Percentiles rank a stretch among this genome's conserved stretches.
These are phyloP conservation scores for Pyrus communis DNA, from an alignment of 306 rosid species.

Conservation along the genomic window DNA sequence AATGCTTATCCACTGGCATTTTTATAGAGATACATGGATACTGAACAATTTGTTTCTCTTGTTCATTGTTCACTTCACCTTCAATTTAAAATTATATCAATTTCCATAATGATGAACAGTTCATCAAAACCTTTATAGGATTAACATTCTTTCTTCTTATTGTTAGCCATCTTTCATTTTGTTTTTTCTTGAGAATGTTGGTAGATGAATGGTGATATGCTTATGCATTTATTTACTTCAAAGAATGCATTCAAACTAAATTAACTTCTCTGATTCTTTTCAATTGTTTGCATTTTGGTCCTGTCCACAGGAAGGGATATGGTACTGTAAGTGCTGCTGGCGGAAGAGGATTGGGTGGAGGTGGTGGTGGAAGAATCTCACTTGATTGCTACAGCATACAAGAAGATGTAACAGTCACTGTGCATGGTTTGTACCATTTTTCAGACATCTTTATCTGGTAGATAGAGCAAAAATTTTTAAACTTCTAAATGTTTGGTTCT, in stretches of 20 bases:
- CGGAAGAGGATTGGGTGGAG: conserved; percentile 97
- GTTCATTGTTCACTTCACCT: neutral
- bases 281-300: conserved; percentile 10
- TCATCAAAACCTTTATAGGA: neutral
- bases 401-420: conserved; percentile 80
- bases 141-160: neutral
- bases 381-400: conserved; percentile 96
- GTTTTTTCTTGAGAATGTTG: neutral
- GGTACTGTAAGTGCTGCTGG: conserved; percentile 96
- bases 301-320: conserved; percentile 71
- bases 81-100: neutral
- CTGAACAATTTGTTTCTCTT: neutral
- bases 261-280: neutral
- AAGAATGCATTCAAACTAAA: neutral
- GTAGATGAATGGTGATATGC: neutral
- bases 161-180: neutral
- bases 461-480: conserved; percentile 1
- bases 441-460: conserved; percentile 20
- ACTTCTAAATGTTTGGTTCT: conserved; percentile 22
- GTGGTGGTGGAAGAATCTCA: conserved; percentile 98
- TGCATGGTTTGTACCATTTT: conserved; percentile 54
- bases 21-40: neutral
- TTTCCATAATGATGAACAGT: neutral
- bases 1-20: neutral
- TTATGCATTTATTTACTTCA: neutral